These are phyloP conservation scores for Polysphondylium violaceum DNA, from an alignment of 78 protist species.

Conservation along the genomic window DNA sequence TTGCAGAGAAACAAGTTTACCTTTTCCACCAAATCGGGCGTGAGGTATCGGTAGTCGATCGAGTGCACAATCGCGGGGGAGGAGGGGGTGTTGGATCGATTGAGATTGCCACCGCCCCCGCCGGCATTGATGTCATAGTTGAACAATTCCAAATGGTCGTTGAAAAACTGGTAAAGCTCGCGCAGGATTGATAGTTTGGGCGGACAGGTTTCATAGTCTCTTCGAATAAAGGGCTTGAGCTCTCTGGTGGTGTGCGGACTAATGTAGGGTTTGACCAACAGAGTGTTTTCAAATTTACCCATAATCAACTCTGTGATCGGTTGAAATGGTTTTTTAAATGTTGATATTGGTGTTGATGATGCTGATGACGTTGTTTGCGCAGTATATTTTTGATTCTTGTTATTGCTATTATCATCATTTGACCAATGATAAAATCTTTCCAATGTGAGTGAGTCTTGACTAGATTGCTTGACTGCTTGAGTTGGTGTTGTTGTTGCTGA, in stretches of 20 bases:
- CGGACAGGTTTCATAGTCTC: constrained; percentile 68
- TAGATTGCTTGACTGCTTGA: not conserved
- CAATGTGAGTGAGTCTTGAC: too few species aligned
- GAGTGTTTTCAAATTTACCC: not conserved
- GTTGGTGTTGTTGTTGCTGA: constrained; percentile 12
- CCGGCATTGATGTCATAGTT: not conserved
- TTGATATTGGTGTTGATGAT: not conserved
- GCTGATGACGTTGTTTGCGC: not conserved
- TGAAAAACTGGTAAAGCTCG: constrained; percentile 44
- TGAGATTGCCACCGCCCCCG: too few species aligned
- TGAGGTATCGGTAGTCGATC: constrained; percentile 65
- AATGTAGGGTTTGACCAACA: constrained; percentile 14
- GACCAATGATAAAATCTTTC: constrained; percentile 26
- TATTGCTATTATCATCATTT: constrained; percentile 10
- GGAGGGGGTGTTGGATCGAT: not conserved
- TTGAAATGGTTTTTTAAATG: constrained; percentile 40
- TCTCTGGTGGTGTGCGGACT: constrained; percentile 75
- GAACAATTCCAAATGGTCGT: not conserved
- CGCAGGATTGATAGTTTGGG: constrained; percentile 21
- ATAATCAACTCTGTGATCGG: constrained; percentile 4
- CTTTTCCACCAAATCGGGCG: constrained; percentile 36
- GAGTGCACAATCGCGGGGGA: not conserved
- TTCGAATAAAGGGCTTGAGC: constrained; percentile 62
- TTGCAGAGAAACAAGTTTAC: constrained; percentile 44
- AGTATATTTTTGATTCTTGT: not conserved